Evolutionary conservation across 148 eudicot species (phyloP).

Genomic region (Vaccinium macrocarpon): DNA sequence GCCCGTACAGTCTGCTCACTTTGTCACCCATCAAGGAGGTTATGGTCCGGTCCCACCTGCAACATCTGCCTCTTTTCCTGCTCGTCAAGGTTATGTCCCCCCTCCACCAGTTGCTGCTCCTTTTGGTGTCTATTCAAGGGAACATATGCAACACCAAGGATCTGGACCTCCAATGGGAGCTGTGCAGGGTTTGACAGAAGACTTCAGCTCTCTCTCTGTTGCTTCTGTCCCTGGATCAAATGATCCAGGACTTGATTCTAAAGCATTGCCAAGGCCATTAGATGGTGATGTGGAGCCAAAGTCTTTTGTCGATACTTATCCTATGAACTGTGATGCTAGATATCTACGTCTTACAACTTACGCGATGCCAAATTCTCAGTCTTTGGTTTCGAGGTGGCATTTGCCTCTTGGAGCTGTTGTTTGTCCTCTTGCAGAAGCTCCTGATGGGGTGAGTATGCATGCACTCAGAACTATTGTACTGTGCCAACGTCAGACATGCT

Average conservation of each 20-base stretch:
- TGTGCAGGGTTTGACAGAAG: constrained; percentile 66
- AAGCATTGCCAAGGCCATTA: constrained; percentile 78
- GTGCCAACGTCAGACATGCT: constrained; percentile 7
- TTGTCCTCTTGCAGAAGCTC: constrained; percentile 95
- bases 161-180: constrained; percentile 62
- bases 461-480: constrained; percentile 33
- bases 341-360: constrained; percentile 76
- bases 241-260: constrained; percentile 78
- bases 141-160: constrained; percentile 28
- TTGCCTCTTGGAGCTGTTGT: constrained; percentile 97
- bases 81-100: constrained; percentile 52
- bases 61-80: constrained; percentile 40
- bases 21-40: constrained; percentile 44
- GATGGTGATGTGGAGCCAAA: constrained; percentile 79
- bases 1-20: constrained; percentile 12
- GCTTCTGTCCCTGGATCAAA: constrained; percentile 75
- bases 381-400: constrained; percentile 94
- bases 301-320: constrained; percentile 47
- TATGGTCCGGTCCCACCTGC: constrained; percentile 40
- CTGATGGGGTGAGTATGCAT: constrained; percentile 69
- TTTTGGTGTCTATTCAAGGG: constrained; percentile 42
- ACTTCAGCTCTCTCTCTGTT: constrained; percentile 76
- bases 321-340: constrained; percentile 72
- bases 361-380: constrained; percentile 83
- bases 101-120: constrained; percentile 42